Evolutionary conservation across 2,329 filamentous ascomycete species (phyloP).

Genomic region (Cordyceps sp.): DNA sequence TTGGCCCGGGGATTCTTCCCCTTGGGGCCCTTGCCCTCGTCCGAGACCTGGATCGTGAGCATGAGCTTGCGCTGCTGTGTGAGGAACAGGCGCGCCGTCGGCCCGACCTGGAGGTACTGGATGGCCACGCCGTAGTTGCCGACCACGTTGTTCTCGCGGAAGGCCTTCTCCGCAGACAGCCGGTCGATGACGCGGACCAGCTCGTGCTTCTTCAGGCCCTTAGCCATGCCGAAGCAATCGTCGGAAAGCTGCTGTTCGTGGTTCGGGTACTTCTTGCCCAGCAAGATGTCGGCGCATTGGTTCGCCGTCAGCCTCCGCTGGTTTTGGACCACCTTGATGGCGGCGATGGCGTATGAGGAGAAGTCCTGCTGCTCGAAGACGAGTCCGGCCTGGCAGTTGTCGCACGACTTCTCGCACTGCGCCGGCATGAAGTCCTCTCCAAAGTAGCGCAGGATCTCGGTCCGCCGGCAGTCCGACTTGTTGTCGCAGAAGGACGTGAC

Average conservation of each 20-base stretch:
- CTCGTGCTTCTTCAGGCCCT: constrained; percentile 54
- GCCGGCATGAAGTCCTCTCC: constrained; percentile 62
- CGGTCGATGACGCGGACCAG: constrained; percentile 71
- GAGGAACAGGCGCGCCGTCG: constrained; percentile 24
- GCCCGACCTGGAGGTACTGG: constrained; percentile 47
- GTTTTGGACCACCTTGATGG: constrained; percentile 50
- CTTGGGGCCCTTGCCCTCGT: constrained; percentile 13
- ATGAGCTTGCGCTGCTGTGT: constrained; percentile 26
- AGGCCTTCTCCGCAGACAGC: constrained; percentile 55
- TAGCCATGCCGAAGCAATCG: constrained; percentile 51
- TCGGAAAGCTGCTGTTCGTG: constrained; percentile 35
- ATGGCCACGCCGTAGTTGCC: constrained; percentile 46
- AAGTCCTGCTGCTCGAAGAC: constrained; percentile 63
- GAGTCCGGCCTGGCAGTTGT: constrained; percentile 68
- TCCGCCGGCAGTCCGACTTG: constrained; percentile 67
- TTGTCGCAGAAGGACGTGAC: constrained; percentile 87
- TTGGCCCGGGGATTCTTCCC: constrained; percentile 17
- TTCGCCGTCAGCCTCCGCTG: constrained; percentile 50
- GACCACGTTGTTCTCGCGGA: constrained; percentile 49
- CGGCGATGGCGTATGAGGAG: constrained; percentile 54
- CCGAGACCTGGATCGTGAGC: constrained; percentile 22
- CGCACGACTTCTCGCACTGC: constrained; percentile 62
- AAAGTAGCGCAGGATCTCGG: constrained; percentile 87
- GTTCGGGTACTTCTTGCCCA: constrained; percentile 49
- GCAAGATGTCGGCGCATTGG: constrained; percentile 72